Evolutionary conservation across 2,329 filamentous ascomycete species (phyloP).

Genomic region (Neonectria faginata): DNA sequence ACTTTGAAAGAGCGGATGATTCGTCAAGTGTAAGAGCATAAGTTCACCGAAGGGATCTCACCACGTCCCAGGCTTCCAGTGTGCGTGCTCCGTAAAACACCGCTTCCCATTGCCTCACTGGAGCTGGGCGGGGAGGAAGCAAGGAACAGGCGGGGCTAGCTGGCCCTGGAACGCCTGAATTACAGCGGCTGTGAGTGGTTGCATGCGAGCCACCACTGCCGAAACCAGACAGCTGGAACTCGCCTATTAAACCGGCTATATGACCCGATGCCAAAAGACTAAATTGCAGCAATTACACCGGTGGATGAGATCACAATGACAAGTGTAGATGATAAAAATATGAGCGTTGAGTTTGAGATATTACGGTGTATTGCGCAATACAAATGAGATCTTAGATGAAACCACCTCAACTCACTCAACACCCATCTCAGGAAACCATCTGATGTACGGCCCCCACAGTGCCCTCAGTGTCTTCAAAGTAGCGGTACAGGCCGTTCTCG

Average conservation of each 20-base stretch:
- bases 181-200: neutral
- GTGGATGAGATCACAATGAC: neutral
- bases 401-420: neutral
- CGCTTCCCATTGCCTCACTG: neutral
- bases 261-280: neutral
- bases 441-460: conserved; percentile 48
- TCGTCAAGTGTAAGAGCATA: too few relatives aligned
- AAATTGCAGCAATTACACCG: neutral
- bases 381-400: neutral
- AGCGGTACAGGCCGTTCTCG: conserved; percentile 44
- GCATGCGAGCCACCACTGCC: neutral
- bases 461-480: conserved; percentile 50
- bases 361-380: neutral
- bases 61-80: neutral
- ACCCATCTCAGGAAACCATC: conserved; percentile 30
- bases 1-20: too few relatives aligned
- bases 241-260: conserved; percentile 8
- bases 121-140: neutral
- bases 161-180: neutral
- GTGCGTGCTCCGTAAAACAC: neutral
- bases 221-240: neutral
- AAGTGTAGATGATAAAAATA: neutral
- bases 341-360: neutral
- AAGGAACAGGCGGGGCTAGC: neutral
- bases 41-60: too few relatives aligned